Base-by-base conservation (phyloP, 106 monocot genomes). In the Iris macrosiphon region DNA sequence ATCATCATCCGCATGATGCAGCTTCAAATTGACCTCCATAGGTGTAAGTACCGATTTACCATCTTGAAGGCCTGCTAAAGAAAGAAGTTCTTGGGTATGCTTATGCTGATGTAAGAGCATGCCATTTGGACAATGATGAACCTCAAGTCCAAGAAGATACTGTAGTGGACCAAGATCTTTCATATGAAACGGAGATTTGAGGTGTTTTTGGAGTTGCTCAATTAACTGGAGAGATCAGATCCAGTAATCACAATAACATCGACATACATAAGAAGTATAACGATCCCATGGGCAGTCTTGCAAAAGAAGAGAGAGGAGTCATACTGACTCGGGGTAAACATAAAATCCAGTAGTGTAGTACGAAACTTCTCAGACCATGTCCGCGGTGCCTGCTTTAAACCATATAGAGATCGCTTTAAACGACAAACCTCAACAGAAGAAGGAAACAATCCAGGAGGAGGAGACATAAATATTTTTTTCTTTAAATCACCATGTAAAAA, bases 151-250 rank as follows among this genome's bases (percentile, higher is more conserved):
- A 3, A 45, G 20, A 18, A 66, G 56, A 14, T 66, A 66, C 3
- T 45, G 15, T 3, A 65, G 25, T 42, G 22, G 24, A 11, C 54
- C 65, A 2, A 65, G 40, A 52, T 65, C 54, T n/a, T 66, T 66
- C 8, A 66, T 12, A 44, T 18, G 20, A 55, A 56, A 66, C 28
- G 53, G 12, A 18, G 24, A 17, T 23, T 29, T 34, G 15, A 56
- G 45, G 45, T 20, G 20, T 21, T 45, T 17, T 45, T 45, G 17
- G 19, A 45, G 45, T 9, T 45, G 45, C 45, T 20, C 20, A 45
- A 45, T 45, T 21, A 45, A 45, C 0, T 45, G 4, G 20, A 40
- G 7, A 21, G 31, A 32, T 56, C 7, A 45, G 45, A 20, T 45
- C 45, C 45, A 19, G 45, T 45, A 19, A 45, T 45, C 17, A 45